Percentiles rank a stretch among this genome's conserved stretches.
Evolutionary conservation across 306 rosid species (phyloP).

Genomic region (Sicyos edulis): DNA sequence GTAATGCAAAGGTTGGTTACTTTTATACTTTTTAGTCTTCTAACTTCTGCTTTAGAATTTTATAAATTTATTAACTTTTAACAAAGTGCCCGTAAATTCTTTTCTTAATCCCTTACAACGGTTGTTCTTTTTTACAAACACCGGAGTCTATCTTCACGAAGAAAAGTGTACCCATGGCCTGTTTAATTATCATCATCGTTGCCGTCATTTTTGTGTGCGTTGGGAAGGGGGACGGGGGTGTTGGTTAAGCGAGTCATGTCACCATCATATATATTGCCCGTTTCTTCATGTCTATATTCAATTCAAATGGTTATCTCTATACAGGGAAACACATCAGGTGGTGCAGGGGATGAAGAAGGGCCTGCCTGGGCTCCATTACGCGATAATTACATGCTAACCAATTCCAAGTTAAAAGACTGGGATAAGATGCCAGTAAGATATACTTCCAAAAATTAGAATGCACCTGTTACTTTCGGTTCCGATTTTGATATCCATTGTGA

Average conservation of each 20-base stretch:
- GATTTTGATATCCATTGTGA: neutral
- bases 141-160: neutral
- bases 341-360: slow-evolving; percentile 43
- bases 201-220: neutral
- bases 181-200: neutral
- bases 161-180: neutral
- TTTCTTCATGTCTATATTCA: neutral
- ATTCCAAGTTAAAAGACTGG: slow-evolving; percentile 75
- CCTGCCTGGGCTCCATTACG: slow-evolving; percentile 95
- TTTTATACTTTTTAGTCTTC: neutral
- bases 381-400: slow-evolving; percentile 84
- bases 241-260: neutral
- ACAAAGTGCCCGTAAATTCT: neutral
- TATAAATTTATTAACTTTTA: neutral
- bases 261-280: neutral
- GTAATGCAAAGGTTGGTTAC: slow-evolving; percentile 40
- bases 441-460: neutral
- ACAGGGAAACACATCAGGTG: slow-evolving; percentile 43
- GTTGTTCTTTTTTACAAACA: neutral
- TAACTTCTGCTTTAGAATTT: neutral
- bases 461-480: neutral
- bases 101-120: neutral
- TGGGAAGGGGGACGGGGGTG: neutral
- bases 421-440: slow-evolving; percentile 69
- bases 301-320: slow-evolving; percentile 2